Base-by-base conservation (phyloP, 805 yeast species). In the Naumovozyma dairenensis region DNA sequence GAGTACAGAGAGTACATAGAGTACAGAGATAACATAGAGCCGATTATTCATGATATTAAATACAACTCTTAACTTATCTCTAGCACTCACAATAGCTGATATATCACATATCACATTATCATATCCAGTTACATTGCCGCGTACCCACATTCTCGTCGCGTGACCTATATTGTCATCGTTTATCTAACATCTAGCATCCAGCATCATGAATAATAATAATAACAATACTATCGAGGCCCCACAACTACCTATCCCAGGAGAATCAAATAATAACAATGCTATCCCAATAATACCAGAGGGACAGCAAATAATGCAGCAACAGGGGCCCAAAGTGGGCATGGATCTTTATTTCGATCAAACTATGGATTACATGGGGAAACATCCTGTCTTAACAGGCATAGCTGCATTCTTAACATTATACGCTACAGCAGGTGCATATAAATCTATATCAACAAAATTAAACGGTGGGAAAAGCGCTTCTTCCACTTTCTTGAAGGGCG, bases 341-440 rank as follows among this genome's bases (percentile, higher is more conserved):
- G 87, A 80, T 46, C 66, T 72, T 53, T 78, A 77, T 51, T 77
- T 81, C 45, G 82, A 81, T 53, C 65, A 67, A 43, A 65, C 75
- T 1, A 44, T 70, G 13, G 67, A 67, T 14, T 71, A 76, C 58
- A 66, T 77, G 71, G 73, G 82, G 5, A 71, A 74, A 32, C 95
- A 86, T 55, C 95, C 95, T 7, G 70, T 77, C 53, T 46, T 82
- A 40, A 67, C 87, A 4, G 78, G 81, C 9, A 46, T 77, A 8
- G 94, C 93, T 12, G 78, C 71, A 0, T 72, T 80, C 42, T 72
- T 78, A 4, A 61, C 74, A 3, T 72, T 73, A 0, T 80, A 80
- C 48, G 66, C 75, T 34, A 67, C 69, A 14, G 79, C 87, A 2
- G 87, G 87, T 3, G 59, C 73, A 9, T 71, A 77, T 57, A 80